Evolutionary conservation across 306 rosid species (phyloP), one percentile per base, ranked within the genome.

Genomic region (Rubus parviflorus): DNA sequence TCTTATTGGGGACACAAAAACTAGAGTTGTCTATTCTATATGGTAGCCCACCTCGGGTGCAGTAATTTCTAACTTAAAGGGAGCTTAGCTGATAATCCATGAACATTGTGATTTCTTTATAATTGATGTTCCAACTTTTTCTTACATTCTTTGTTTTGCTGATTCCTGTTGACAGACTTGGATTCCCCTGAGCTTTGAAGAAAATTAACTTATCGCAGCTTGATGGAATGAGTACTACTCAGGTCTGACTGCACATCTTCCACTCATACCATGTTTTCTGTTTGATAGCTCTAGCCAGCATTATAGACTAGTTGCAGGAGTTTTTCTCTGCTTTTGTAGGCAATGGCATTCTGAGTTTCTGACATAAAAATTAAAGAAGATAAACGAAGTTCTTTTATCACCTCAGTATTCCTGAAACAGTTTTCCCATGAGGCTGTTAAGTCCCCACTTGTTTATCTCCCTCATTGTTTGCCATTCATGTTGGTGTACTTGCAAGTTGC

Each of bases 61-160:
- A 43, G 75, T 67, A 35, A 43, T 58, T 74, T 62, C 41, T 71
- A 25, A 62, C 79, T 37, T 48, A n/a, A 72, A 56, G 42, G 66
- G 19, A 74, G 43, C 81, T 66, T 78, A 73, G 73, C 54, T 69
- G 63, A 82, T 54, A 51, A 48, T 47, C 64, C 25, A 45, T 48
- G 48, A 64, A 40, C 40, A 17, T 43, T 54, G 19, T 69, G 48
- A 74, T 61, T 57, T 68, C 57, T n/a, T 43, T 7, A 46, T 41
- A 64, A 40, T 47, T 53, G 53, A 52, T 20, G 14, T 52, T 4
- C 43, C 43, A 62, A 8, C 35, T 37, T 4, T 19, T 48, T 41
- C 70, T 40, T 38, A 3, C 1, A 16, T 19, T 40, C 40, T 38
- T 71, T 42, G 12, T 72, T 43, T 25, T 42, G 52, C 23, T 9